A percentile compares a stretch with the other conserved stretches of the same genome.
These are phyloP conservation scores for Geotrichum histeridarum DNA, from an alignment of 1,139 yeast species.

Conservation along the genomic window DNA sequence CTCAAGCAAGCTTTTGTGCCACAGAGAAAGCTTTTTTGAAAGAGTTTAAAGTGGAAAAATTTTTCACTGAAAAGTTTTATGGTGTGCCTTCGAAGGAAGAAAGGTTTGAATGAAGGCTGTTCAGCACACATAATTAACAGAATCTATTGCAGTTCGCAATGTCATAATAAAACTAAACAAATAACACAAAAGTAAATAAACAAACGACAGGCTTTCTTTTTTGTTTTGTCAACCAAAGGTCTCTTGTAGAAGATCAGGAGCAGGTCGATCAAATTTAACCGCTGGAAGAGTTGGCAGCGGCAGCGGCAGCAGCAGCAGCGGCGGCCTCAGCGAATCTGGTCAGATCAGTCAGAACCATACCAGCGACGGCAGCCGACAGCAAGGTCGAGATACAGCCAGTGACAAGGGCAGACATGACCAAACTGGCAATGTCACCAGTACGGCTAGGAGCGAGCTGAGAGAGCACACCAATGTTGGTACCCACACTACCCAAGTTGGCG, in stretches of 20 bases:
- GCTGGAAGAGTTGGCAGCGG: not conserved
- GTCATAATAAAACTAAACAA: not conserved
- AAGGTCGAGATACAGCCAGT: conserved; percentile 56
- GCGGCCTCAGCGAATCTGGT: conserved; percentile 19
- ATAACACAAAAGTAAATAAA: not conserved
- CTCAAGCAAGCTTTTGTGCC: too few species aligned
- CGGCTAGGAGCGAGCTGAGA: conserved; percentile 53
- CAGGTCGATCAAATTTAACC: too few species aligned
- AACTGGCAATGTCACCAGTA: conserved; percentile 47
- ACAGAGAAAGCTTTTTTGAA: too few species aligned
- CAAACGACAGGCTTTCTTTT: not conserved
- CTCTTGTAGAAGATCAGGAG: too few species aligned
- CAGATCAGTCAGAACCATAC: conserved; percentile 59
- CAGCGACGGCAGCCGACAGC: conserved; percentile 60
- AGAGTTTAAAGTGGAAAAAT: too few species aligned
- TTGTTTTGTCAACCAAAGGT: not conserved
- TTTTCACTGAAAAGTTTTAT: too few species aligned
- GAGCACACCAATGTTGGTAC: conserved; percentile 60
- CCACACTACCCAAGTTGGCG: conserved; percentile 60
- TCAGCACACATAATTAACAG: too few species aligned
- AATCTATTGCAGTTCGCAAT: not conserved
- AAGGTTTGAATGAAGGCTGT: too few species aligned
- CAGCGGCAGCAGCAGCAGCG: conserved; percentile 14
- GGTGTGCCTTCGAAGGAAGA: too few species aligned
- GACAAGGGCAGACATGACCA: conserved; percentile 49